A percentile compares a stretch with the other conserved stretches of the same genome.
phyloP scores from a whole-genome alignment of 1,284 basidiomycete genomes.

The Marasmius oreades region DNA sequence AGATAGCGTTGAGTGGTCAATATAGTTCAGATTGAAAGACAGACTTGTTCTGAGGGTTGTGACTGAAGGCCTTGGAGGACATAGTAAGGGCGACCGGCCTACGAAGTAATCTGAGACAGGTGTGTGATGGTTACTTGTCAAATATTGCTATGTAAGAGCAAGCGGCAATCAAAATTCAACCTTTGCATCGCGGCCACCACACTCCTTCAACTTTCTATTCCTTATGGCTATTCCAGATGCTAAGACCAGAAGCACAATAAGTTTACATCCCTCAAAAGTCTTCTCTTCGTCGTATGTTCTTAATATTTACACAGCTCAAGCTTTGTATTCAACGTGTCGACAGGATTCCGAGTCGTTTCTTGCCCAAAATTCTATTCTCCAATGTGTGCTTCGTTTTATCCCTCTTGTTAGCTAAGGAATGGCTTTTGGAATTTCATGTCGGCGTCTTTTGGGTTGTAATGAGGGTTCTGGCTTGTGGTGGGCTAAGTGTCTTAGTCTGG shows the following conservation, averaged over 20 bases:
- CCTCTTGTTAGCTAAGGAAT: constrained; percentile 60
- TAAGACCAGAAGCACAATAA: constrained; percentile 64
- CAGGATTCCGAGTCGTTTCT: constrained; percentile 46
- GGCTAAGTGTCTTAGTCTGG: constrained; percentile 56
- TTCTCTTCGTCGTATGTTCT: constrained; percentile 51
- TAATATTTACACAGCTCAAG: constrained; percentile 3
- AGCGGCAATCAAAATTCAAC: no score
- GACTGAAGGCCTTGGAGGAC: neutral
- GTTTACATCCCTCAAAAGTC: constrained; percentile 51
- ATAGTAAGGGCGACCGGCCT: no score
- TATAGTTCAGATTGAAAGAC: neutral
- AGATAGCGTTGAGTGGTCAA: neutral
- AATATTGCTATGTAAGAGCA: no score
- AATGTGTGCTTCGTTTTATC: constrained; percentile 62
- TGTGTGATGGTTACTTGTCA: no score
- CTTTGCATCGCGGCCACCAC: no score
- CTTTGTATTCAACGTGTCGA: neutral
- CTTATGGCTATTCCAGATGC: constrained; percentile 65
- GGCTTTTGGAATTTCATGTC: constrained; percentile 58
- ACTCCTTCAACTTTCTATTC: constrained; percentile 11
- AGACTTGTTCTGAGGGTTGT: neutral
- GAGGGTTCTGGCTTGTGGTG: constrained; percentile 63
- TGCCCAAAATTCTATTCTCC: constrained; percentile 54
- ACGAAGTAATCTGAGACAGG: no score
- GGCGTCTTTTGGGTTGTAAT: constrained; percentile 74